phyloP scores from a whole-genome alignment of 306 rosid genomes.

The Trifolium subterraneum region DNA sequence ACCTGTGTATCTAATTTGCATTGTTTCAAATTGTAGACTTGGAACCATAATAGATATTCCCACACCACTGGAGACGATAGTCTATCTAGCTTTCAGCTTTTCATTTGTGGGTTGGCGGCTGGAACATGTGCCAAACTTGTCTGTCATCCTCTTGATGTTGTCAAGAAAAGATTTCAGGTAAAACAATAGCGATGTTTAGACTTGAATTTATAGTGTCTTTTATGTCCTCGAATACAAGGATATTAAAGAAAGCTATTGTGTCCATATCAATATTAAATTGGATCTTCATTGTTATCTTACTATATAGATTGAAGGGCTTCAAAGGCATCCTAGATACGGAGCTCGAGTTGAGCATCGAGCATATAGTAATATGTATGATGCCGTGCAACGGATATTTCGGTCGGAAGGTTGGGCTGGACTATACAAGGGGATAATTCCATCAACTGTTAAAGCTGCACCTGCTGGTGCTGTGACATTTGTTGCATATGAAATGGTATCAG shows the following conservation, averaged over 20 bases:
- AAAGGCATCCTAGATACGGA: constrained; percentile 90
- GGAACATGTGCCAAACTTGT: constrained; percentile 96
- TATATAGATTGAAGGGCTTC: constrained; percentile 85
- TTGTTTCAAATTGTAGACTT: constrained; percentile 56
- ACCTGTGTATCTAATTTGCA: background rate
- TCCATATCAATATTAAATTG: constrained; percentile 11
- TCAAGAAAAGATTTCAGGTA: constrained; percentile 98
- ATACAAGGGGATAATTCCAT: constrained; percentile 88
- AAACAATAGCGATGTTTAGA: background rate
- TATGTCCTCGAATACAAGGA: constrained; percentile 25
- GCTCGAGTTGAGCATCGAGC: constrained; percentile 80
- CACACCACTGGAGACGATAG: constrained; percentile 43
- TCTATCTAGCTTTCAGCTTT: constrained; percentile 81
- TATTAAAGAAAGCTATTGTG: constrained; percentile 32
- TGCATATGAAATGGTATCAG: constrained; percentile 78
- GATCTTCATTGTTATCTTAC: constrained; percentile 33
- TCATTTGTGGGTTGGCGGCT: constrained; percentile 86
- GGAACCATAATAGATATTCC: constrained; percentile 58
- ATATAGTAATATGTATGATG: constrained; percentile 77
- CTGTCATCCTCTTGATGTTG: constrained; percentile 98
- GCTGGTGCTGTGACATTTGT: constrained; percentile 92
- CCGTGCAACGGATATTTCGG: constrained; percentile 61
- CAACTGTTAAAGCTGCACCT: constrained; percentile 94
- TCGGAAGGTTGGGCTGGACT: constrained; percentile 88
- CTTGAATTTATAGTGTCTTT: background rate